These are phyloP conservation scores for Rhododendron kiyosumense DNA, from an alignment of 148 eudicot genomes.

Conservation along the genomic window DNA sequence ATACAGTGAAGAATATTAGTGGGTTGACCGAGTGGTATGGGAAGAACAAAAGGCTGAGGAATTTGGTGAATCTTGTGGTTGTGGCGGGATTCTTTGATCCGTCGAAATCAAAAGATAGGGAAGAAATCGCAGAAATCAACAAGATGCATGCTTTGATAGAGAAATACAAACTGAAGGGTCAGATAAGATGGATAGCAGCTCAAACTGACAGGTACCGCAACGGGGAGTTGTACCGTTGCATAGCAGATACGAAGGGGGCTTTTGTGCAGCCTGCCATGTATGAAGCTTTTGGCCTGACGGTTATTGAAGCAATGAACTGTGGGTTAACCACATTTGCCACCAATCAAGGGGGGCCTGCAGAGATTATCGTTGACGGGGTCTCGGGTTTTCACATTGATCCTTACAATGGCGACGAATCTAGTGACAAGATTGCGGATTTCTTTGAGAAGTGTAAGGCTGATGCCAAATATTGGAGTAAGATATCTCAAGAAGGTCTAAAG, in stretches of 20 bases:
- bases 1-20: constrained; percentile 62
- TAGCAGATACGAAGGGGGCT: constrained; percentile 61
- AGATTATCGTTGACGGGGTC: constrained; percentile 51
- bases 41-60: constrained; percentile 42
- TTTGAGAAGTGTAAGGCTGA: constrained; percentile 49
- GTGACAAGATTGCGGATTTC: constrained; percentile 55
- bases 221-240: constrained; percentile 52
- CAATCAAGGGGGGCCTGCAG: constrained; percentile 68
- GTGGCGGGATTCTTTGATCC: constrained; percentile 61
- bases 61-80: constrained; percentile 47
- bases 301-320: constrained; percentile 68
- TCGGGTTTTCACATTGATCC: constrained; percentile 65
- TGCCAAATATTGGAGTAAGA: constrained; percentile 36
- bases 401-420: constrained; percentile 40
- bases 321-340: constrained; percentile 70
- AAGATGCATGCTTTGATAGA: constrained; percentile 49
- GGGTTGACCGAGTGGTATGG: constrained; percentile 60
- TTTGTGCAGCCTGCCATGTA: constrained; percentile 74
- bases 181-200: constrained; percentile 65
- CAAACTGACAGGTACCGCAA: constrained; percentile 57
- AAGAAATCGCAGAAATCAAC: constrained; percentile 58
- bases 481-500: constrained; percentile 41
- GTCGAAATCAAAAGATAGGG: constrained; percentile 61
- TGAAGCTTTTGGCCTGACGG: constrained; percentile 67
- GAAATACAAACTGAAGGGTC: constrained; percentile 55